Evolutionary conservation across 768 basidiomycete species (phyloP).

Genomic region (Leccinum subtestaceum): DNA sequence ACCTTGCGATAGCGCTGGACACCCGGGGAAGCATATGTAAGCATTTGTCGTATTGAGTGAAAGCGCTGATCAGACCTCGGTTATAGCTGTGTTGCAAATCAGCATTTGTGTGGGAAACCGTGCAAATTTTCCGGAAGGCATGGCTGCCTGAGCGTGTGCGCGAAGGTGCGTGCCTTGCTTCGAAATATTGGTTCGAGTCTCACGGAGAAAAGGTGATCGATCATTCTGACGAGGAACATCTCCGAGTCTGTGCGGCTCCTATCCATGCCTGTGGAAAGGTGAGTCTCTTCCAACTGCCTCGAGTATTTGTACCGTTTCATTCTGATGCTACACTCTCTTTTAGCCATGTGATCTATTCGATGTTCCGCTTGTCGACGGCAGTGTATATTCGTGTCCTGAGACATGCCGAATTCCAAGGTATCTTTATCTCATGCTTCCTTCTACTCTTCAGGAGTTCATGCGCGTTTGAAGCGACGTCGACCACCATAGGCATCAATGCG

Average conservation of each 20-base stretch:
- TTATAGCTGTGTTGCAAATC: slow-evolving; percentile 47
- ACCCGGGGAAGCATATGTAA: slow-evolving; percentile 54
- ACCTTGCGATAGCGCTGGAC: slow-evolving; percentile 48
- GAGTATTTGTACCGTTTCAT: neutral
- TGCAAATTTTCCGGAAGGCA: slow-evolving; percentile 45
- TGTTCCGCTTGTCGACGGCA: slow-evolving; percentile 30
- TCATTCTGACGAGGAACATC: slow-evolving; percentile 48
- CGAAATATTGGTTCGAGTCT: neutral
- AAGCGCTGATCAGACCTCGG: neutral
- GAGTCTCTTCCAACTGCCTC: neutral
- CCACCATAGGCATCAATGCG: slow-evolving; percentile 50
- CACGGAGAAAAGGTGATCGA: slow-evolving; percentile 37
- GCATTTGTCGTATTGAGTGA: slow-evolving; percentile 5
- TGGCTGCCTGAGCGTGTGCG: slow-evolving; percentile 53
- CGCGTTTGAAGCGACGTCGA: slow-evolving; percentile 37
- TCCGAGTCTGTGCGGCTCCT: slow-evolving; percentile 43
- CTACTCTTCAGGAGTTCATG: neutral
- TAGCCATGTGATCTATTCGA: slow-evolving; percentile 42
- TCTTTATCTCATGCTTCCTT: neutral
- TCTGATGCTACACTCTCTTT: neutral
- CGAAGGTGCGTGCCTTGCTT: slow-evolving; percentile 39
- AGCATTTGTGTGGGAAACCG: slow-evolving; percentile 53
- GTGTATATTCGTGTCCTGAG: slow-evolving; percentile 39
- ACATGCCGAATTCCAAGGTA: slow-evolving; percentile 45
- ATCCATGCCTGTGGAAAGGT: slow-evolving; percentile 58